A percentile compares a stretch with the other conserved stretches of the same genome.
Evolutionary conservation across 805 yeast species (phyloP).

Genomic region (Saturnispora silvae): DNA sequence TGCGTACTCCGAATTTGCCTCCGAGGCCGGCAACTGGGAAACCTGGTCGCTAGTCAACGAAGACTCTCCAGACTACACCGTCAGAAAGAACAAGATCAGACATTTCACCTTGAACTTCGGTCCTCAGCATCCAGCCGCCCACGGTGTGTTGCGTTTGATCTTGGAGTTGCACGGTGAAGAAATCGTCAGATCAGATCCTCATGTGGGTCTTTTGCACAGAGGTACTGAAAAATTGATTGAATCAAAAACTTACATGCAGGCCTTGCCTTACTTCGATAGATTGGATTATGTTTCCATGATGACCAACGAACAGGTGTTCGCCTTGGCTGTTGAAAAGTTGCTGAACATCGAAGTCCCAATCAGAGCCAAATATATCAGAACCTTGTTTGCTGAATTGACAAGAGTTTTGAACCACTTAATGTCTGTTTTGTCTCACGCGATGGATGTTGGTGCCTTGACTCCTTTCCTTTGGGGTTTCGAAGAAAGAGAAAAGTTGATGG

Average conservation of each 20-base stretch:
- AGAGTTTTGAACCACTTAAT: constrained; percentile 75
- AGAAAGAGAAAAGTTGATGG: constrained; percentile 89
- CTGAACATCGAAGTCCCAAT: constrained; percentile 77
- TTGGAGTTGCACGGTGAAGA: constrained; percentile 85
- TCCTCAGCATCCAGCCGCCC: constrained; percentile 94
- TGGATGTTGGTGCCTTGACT: constrained; percentile 92
- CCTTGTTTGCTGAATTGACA: constrained; percentile 79
- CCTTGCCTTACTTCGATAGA: constrained; percentile 81
- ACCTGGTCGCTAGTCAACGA: constrained; percentile 27
- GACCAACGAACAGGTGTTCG: constrained; percentile 81
- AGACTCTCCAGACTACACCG: constrained; percentile 28
- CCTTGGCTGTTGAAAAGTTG: constrained; percentile 76
- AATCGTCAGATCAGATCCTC: constrained; percentile 79
- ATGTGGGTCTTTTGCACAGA: constrained; percentile 77
- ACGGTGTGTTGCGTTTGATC: constrained; percentile 81
- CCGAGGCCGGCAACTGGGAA: constrained; percentile 26
- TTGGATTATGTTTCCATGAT: constrained; percentile 80
- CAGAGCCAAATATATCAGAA: constrained; percentile 76
- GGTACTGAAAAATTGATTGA: constrained; percentile 87
- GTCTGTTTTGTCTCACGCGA: constrained; percentile 80
- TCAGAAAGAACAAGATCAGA: constrained; percentile 47
- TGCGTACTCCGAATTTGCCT: constrained; percentile 25
- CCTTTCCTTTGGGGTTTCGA: constrained; percentile 93
- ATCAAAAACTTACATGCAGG: constrained; percentile 78
- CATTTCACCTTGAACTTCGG: constrained; percentile 88